Conservation (phyloP, 1,284 basidiomycete genomes). For the Thecaphora thlaspeos region DNA sequence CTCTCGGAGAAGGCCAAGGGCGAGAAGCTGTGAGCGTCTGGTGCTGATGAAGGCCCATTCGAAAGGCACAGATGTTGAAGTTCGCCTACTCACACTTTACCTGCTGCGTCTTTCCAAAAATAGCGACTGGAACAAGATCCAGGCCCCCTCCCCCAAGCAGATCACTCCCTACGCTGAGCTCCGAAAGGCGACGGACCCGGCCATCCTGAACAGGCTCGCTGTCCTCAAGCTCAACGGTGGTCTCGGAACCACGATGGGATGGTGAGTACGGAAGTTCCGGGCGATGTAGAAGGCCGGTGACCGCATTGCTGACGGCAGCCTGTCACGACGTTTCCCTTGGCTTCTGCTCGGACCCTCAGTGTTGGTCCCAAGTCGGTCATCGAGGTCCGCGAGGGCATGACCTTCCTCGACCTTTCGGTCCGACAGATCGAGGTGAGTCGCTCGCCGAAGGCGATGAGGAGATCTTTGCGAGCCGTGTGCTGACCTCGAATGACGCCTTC, state of each 20-base stretch:
- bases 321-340: too few relatives aligned
- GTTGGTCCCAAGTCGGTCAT: constrained; percentile 67
- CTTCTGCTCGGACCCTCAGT: too few relatives aligned
- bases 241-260: constrained; percentile 93
- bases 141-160: constrained; percentile 88
- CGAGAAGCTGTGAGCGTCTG: constrained; percentile 89
- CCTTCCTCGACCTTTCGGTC: constrained; percentile 94
- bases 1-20: constrained; percentile 91
- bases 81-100: too few relatives aligned
- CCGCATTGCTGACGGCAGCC: too few relatives aligned
- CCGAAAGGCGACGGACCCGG: constrained; percentile 48
- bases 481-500: too few relatives aligned
- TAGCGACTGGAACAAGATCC: constrained; percentile 96
- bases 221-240: constrained; percentile 99
- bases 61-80: too few relatives aligned
- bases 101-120: too few relatives aligned
- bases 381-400: constrained; percentile 79
- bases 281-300: too few relatives aligned
- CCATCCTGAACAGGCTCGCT: constrained; percentile 66
- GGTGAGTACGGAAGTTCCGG: constrained; percentile 15
- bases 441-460: too few relatives aligned
- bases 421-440: constrained; percentile 80
- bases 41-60: too few relatives aligned
- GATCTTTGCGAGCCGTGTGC: too few relatives aligned
- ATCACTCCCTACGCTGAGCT: constrained; percentile 84